A percentile compares a stretch with the other conserved stretches of the same genome.
phyloP scores from a whole-genome alignment of 345 rosid species.

The thale cress (Arabidopsis thaliana) region DNA sequence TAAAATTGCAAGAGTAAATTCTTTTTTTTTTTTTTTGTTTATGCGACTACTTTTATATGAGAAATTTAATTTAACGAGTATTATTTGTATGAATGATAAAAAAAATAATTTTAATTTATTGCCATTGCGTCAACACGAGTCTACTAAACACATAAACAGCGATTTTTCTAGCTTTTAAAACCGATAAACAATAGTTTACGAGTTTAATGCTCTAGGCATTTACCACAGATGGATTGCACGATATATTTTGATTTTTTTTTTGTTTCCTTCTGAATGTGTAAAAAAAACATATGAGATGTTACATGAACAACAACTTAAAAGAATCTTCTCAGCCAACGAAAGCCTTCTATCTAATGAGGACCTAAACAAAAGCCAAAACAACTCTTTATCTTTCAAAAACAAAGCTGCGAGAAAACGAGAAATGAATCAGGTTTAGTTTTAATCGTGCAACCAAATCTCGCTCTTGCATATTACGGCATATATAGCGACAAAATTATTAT shows the following conservation, averaged over 20 bases:
- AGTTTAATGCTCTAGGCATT: conserved; percentile 9
- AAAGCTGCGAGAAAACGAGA: too few relatives aligned
- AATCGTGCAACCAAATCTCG: conserved; percentile 24
- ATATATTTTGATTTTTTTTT: neutral
- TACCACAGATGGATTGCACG: conserved; percentile 11
- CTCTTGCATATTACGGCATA: neutral
- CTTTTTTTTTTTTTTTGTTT: neutral
- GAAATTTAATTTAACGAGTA: neutral
- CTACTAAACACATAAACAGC: neutral
- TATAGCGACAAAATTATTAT: neutral
- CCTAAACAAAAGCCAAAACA: too few relatives aligned
- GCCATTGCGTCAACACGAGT: conserved; percentile 15
- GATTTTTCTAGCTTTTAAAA: conserved; percentile 2
- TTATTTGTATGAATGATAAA: neutral
- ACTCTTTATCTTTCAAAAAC: too few relatives aligned
- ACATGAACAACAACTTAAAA: too few relatives aligned
- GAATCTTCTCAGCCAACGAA: too few relatives aligned
- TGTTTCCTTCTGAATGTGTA: too few relatives aligned
- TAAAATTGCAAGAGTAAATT: conserved; percentile 13
- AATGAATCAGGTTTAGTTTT: neutral
- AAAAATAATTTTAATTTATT: neutral
- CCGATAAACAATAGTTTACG: conserved; percentile 17
- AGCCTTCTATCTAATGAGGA: too few relatives aligned
- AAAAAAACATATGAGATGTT: too few relatives aligned
- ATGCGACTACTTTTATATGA: conserved; percentile 4